Base-by-base conservation (phyloP, 495 filamentous ascomycete species). In the Pyrenula aspistea region DNA sequence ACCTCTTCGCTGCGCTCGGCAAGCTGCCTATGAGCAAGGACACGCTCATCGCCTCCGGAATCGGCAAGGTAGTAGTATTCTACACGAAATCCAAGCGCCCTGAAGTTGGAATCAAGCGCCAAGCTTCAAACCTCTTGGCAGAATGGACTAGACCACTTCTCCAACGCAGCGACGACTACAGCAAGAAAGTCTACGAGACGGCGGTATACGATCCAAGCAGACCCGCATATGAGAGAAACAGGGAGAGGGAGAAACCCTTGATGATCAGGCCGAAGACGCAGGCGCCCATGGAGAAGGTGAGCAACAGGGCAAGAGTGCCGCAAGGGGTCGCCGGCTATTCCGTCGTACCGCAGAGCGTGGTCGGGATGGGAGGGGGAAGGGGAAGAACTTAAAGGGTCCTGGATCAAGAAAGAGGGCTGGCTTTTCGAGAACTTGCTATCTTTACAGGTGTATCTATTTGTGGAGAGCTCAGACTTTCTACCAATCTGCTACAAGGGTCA, bases 121-220 rank as follows among this genome's bases (percentile, higher is more conserved):
- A 86, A 65, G 94, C 94, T 0, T 91, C 97, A 74, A 82, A 86
- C 42, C 75, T 97, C 25, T 71, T 97, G 25, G 87, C 86, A 22
- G 94, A 97, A 67, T 99, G 94, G 94, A 95, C 89, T 51, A 81
- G 94, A 10, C 89, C 92, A n/a, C 94, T 96, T 56, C 78, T 99
- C 53, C 91, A 93, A 69, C 83, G 89, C 54, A 93, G 83, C 58
- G 89, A 95, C 60, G 89, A 96, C 67, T 96, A 93, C 72, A 86
- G 85, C 66, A 91, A 93, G 74, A 82, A 87, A 31, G 82, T 75
- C 31, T 75, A 78, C 59, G 68, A 72, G 48, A 66, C 79, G 57
- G 78, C 73, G 23, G 77, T 75, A 22, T 84, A 78, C 58, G 80
- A 85, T 65, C 81, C 77, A 20, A 42, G 31, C 15, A 42, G 31